phyloP scores from a whole-genome alignment of 768 basidiomycete genomes.

The Podaxis rugospora region DNA sequence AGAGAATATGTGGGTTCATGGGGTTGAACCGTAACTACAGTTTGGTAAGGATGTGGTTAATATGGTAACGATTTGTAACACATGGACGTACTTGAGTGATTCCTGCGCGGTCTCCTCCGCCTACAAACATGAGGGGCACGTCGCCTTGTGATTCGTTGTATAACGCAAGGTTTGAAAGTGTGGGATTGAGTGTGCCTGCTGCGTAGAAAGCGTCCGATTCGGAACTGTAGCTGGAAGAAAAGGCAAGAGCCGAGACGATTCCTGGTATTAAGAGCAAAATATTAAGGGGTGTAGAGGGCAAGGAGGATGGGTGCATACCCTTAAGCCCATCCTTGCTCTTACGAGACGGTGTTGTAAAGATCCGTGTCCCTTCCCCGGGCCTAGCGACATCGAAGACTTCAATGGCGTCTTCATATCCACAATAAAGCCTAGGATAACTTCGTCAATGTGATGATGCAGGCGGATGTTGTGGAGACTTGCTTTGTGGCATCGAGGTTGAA shows the following conservation, averaged over 20 bases:
- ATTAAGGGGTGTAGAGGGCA: not conserved
- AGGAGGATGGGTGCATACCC: constrained; percentile 40
- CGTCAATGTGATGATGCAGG: not conserved
- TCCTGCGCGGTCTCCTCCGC: constrained; percentile 46
- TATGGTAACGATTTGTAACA: not conserved
- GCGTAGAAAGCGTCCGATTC: constrained; percentile 56
- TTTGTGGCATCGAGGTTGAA: constrained; percentile 68
- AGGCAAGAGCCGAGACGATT: constrained; percentile 81
- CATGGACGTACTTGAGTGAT: constrained; percentile 49
- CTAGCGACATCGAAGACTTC: constrained; percentile 75
- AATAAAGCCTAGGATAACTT: constrained; percentile 58
- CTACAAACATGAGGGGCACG: constrained; percentile 57
- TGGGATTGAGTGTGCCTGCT: constrained; percentile 67
- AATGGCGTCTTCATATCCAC: constrained; percentile 82
- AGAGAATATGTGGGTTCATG: constrained; percentile 62
- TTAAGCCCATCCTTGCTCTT: constrained; percentile 85
- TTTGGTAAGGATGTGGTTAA: not conserved
- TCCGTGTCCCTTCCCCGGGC: constrained; percentile 71
- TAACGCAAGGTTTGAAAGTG: constrained; percentile 55
- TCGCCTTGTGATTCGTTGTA: constrained; percentile 57
- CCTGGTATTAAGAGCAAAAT: constrained; percentile 38
- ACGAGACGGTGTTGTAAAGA: constrained; percentile 67
- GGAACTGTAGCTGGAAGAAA: constrained; percentile 57
- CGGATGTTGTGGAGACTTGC: constrained; percentile 33
- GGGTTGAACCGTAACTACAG: constrained; percentile 62